Evolutionary conservation across 495 filamentous ascomycete genomes (phyloP), one percentile per base, ranked within the genome.

Genomic region (Hypoxylon rickii): DNA sequence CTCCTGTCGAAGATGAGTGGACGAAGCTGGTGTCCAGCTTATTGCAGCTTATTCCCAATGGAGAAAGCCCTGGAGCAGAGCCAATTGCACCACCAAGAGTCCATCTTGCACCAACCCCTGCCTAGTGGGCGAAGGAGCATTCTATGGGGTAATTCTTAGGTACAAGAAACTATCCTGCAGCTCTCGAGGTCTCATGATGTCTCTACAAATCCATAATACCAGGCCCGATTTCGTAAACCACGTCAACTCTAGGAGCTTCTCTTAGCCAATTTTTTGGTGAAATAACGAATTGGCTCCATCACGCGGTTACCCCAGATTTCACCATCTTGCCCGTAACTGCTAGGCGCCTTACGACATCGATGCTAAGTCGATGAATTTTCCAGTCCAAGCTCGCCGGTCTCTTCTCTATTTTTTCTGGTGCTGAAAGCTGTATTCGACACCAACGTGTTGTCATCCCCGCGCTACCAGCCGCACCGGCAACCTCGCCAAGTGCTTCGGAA

Each of bases 61-160:
- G 12, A 51, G 58, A 51, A 55, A 50, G n/a, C n/a, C n/a, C n/a
- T n/a, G n/a, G 15, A 18, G 19, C 17, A n/a, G 34, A 29, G 29
- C 20, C 31, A 40, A 63, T 63, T 52, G 48, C 59, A 63, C 48
- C 59, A 63, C 47, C 47, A 24, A 16, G 48, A 57, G 37, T 5
- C 48, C 52, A 45, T 52, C 29, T 58, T 48, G 44, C 59, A 41
- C 11, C 32, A 43, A 45, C 43, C 53, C 59, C 53, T 58, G 59
- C 49, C 48, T 41, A 58, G 49, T 39, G 59, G 44, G 44, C 48
- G 29, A 65, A 55, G 63, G 40, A 66, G 58, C 58, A 69, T 67
- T 63, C 66, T 68, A 71, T 71, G 64, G 68, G 68, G 68, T 71
- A 71, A 71, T 63, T 10, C 38, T 70, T 70, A 70, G 51, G 54